These are phyloP conservation scores for Fraxinus excelsior DNA, from an alignment of 257 asterid species.

Conservation along the genomic window DNA sequence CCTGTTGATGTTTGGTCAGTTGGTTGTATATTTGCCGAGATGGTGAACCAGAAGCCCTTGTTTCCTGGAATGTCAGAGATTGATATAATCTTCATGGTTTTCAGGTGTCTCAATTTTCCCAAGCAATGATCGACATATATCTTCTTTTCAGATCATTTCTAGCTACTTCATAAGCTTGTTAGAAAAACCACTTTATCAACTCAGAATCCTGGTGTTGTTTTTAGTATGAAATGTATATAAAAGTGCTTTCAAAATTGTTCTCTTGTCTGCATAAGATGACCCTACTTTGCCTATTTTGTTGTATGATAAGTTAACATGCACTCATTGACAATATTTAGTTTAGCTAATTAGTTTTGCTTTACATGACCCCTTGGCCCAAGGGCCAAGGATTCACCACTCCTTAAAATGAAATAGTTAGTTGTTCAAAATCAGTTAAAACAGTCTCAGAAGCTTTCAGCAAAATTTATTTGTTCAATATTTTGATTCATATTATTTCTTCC, in stretches of 20 bases:
- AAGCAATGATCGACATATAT: background rate
- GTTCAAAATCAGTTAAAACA: background rate
- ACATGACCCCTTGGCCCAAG: background rate
- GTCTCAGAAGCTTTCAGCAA: background rate
- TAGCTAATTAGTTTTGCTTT: background rate
- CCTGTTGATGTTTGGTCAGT: conserved; percentile 32
- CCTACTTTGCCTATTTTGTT: background rate
- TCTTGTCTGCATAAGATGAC: background rate
- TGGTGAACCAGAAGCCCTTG: conserved; percentile 26
- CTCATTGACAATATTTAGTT: background rate
- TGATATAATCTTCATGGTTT: conserved; percentile 19
- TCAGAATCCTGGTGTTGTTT: background rate
- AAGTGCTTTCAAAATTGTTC: background rate
- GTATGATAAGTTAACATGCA: background rate
- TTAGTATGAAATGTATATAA: background rate
- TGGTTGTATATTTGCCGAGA: conserved; percentile 36
- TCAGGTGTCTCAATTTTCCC: conserved; percentile 20
- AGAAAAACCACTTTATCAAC: background rate
- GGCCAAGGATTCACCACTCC: background rate
- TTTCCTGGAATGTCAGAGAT: conserved; percentile 24
- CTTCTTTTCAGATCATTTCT: background rate
- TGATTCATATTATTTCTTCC: background rate
- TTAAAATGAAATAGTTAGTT: background rate
- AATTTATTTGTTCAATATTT: background rate
- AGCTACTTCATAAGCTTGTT: background rate